Percentiles rank a stretch among this genome's conserved stretches.
These are phyloP conservation scores for Metschnikowia dekortorum DNA, from an alignment of 805 yeast species.

Conservation along the genomic window DNA sequence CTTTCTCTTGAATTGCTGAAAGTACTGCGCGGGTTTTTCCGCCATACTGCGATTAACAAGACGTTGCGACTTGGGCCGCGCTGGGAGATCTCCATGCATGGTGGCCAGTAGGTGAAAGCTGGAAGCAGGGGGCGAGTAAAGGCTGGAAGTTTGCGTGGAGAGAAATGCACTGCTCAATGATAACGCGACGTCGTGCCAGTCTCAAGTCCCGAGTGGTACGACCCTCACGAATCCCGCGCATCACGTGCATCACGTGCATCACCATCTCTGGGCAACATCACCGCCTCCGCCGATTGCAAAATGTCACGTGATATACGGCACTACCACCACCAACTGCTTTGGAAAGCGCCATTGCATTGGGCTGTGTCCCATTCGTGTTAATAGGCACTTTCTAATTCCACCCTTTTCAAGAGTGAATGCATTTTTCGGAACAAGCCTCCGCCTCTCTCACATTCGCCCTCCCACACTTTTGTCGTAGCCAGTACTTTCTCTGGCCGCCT, in stretches of 20 bases:
- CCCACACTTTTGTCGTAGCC: not conserved
- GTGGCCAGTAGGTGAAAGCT: not conserved
- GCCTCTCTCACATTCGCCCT: too few relatives aligned
- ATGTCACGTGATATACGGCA: slow-evolving; percentile 16
- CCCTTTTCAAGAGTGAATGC: not conserved
- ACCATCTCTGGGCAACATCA: not conserved
- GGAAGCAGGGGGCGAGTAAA: not conserved
- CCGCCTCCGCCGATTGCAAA: slow-evolving; percentile 13
- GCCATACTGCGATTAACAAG: slow-evolving; percentile 21
- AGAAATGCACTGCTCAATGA: not conserved
- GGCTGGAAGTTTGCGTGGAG: not conserved
- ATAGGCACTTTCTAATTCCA: not conserved
- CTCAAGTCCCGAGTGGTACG: not conserved
- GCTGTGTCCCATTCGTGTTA: not conserved
- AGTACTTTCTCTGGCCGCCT: not conserved
- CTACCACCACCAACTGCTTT: not conserved
- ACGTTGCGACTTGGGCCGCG: slow-evolving; percentile 33
- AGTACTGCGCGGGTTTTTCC: slow-evolving; percentile 22
- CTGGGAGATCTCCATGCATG: slow-evolving; percentile 23
- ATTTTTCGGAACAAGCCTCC: too few relatives aligned
- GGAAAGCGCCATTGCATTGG: not conserved
- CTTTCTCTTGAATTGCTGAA: slow-evolving; percentile 32
- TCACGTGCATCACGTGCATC: not conserved
- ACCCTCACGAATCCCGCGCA: not conserved
- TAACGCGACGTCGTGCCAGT: slow-evolving; percentile 1